Conservation (phyloP, 1,284 basidiomycete genomes). For the Sporisorium sorghi region DNA sequence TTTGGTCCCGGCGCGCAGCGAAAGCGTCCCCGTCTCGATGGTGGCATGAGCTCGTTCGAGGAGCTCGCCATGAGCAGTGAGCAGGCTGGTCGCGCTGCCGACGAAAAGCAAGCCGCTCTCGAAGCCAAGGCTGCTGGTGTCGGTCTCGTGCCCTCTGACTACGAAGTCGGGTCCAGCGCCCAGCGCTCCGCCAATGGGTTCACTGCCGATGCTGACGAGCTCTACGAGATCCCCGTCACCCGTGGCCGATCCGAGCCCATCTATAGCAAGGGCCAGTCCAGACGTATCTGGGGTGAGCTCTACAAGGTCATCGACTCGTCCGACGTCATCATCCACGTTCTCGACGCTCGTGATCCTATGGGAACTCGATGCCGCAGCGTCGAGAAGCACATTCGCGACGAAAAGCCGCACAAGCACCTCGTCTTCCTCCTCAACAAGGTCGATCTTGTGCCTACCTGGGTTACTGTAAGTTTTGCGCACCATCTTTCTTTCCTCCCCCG, state of each 20-base stretch:
- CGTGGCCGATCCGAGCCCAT: slow-evolving; percentile 67
- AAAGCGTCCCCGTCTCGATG: slow-evolving; percentile 67
- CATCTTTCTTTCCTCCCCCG: slow-evolving; percentile 1
- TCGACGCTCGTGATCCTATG: slow-evolving; percentile 94
- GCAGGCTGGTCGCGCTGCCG: slow-evolving; percentile 51
- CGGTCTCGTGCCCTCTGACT: slow-evolving; percentile 64
- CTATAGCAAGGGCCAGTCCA: slow-evolving; percentile 68
- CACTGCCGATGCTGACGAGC: slow-evolving; percentile 56
- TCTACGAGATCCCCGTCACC: slow-evolving; percentile 65
- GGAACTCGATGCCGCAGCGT: slow-evolving; percentile 98
- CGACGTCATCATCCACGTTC: slow-evolving; percentile 93
- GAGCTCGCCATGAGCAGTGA: slow-evolving; percentile 63
- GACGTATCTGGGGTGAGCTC: slow-evolving; percentile 92
- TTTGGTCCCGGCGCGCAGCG: slow-evolving; percentile 68
- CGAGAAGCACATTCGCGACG: slow-evolving; percentile 91
- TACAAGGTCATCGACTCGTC: slow-evolving; percentile 99
- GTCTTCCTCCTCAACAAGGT: slow-evolving; percentile 98
- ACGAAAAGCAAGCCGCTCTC: slow-evolving; percentile 53
- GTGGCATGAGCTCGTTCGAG: slow-evolving; percentile 61
- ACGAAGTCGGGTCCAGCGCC: slow-evolving; percentile 62
- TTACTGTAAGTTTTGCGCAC: slow-evolving; percentile 79
- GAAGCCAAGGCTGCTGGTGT: slow-evolving; percentile 61
- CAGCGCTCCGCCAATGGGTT: slow-evolving; percentile 59
- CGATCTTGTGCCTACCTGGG: slow-evolving; percentile 98
- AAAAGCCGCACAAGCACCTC: slow-evolving; percentile 97